Evolutionary conservation across 495 filamentous ascomycete species (phyloP).

Genomic region (Hyaloscypha hepaticicola): DNA sequence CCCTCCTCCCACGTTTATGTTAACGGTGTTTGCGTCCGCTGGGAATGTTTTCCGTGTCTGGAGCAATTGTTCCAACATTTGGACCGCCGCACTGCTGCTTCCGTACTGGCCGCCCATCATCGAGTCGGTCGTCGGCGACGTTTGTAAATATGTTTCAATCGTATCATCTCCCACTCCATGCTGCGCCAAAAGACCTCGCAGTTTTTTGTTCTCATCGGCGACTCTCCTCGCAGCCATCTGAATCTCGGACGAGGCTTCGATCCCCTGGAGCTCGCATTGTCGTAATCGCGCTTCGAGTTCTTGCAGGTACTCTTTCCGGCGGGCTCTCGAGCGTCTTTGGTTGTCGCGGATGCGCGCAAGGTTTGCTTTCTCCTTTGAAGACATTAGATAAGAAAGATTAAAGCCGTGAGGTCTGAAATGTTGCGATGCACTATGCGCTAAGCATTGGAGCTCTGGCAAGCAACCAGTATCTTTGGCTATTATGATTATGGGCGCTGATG

Average conservation of each 20-base stretch:
- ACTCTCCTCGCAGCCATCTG: constrained; percentile 64
- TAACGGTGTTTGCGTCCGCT: constrained; percentile 15
- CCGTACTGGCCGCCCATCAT: constrained; percentile 12
- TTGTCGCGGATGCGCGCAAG: constrained; percentile 70
- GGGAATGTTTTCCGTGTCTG: constrained; percentile 25
- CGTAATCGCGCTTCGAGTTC: constrained; percentile 66
- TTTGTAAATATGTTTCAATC: constrained; percentile 36
- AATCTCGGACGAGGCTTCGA: constrained; percentile 59
- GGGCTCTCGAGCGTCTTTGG: constrained; percentile 74
- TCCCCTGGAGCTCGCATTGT: constrained; percentile 55
- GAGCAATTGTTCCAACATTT: constrained; percentile 27
- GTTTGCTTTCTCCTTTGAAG: constrained; percentile 38
- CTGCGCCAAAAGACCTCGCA: constrained; percentile 49
- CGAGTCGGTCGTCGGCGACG: constrained; percentile 13
- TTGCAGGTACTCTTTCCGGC: constrained; percentile 71
- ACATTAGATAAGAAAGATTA: constrained; percentile 1
- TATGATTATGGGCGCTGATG: neutral
- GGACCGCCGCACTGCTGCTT: constrained; percentile 15
- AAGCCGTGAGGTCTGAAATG: neutral
- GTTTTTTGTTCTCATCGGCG: constrained; percentile 58
- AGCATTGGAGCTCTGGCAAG: neutral
- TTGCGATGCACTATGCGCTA: neutral
- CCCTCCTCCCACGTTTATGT: neutral
- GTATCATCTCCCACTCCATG: constrained; percentile 45
- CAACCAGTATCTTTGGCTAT: too few species aligned